Conservation (phyloP, 202 grass and related monocot species). For the Alloteropsis angusta region DNA sequence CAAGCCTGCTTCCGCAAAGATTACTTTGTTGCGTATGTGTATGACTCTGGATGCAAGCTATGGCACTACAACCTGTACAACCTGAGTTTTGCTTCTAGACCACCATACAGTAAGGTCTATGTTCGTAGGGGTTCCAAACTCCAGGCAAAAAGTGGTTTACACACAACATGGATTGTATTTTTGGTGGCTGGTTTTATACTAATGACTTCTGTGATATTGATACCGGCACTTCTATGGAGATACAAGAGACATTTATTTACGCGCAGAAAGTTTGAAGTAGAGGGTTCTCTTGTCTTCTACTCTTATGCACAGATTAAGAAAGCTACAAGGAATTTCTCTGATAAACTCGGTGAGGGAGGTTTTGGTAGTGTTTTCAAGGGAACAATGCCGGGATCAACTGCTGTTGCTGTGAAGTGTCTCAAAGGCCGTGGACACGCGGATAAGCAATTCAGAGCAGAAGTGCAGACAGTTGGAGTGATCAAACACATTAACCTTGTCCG, state of each 20-base stretch:
- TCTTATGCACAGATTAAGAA: slow-evolving; percentile 45
- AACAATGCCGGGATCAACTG: slow-evolving; percentile 27
- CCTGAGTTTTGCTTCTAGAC: slow-evolving; percentile 1
- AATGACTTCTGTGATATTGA: background rate
- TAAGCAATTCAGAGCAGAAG: slow-evolving; percentile 64
- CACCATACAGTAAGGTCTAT: slow-evolving; percentile 33
- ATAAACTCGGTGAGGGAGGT: slow-evolving; percentile 53
- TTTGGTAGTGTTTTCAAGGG: slow-evolving; percentile 64
- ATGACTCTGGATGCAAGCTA: slow-evolving; percentile 35
- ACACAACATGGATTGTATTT: background rate
- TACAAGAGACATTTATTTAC: slow-evolving; percentile 18
- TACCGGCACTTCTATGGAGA: slow-evolving; percentile 14
- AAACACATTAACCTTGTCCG: slow-evolving; percentile 53
- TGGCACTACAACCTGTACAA: slow-evolving; percentile 48
- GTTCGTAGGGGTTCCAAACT: slow-evolving; percentile 33
- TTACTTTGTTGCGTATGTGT: slow-evolving; percentile 40
- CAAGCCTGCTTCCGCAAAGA: slow-evolving; percentile 41
- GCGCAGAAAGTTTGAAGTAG: slow-evolving; percentile 11
- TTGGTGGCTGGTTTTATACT: slow-evolving; percentile 3
- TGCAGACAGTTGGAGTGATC: slow-evolving; percentile 54
- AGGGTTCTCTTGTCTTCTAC: slow-evolving; percentile 34
- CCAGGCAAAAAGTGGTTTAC: background rate
- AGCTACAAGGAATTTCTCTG: slow-evolving; percentile 42
- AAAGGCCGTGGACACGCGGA: slow-evolving; percentile 28
- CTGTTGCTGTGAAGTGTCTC: slow-evolving; percentile 55